Percentiles rank a stretch among this genome's conserved stretches.
These are phyloP conservation scores for Boletus tomentosulus DNA, from an alignment of 768 basidiomycete genomes.

Conservation along the genomic window DNA sequence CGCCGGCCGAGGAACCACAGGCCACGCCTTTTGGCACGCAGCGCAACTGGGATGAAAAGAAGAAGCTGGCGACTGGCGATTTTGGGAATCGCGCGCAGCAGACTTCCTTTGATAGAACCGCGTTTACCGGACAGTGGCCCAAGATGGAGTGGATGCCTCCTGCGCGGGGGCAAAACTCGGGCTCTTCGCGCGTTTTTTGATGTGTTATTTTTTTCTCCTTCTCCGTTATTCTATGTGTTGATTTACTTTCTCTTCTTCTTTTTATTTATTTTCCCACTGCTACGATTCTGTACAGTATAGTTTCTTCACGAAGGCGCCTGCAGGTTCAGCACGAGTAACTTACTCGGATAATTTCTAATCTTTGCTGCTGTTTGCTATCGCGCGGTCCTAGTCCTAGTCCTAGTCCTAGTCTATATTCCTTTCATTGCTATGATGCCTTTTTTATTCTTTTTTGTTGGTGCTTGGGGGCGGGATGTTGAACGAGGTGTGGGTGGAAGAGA, in stretches of 20 bases:
- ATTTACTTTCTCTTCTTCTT: neutral
- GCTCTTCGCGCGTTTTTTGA: constrained; percentile 31
- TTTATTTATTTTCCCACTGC: constrained; percentile 5
- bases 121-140: constrained; percentile 28
- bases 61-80: constrained; percentile 13
- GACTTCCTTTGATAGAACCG: constrained; percentile 30
- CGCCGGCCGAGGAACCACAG: constrained; percentile 6
- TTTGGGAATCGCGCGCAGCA: no score
- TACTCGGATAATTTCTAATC: constrained; percentile 31
- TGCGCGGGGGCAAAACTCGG: constrained; percentile 31
- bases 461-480: no score
- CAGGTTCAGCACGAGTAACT: constrained; percentile 31
- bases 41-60: no score
- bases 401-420: no score
- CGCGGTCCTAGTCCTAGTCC: no score
- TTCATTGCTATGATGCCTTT: no score
- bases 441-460: no score
- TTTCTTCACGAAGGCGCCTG: constrained; percentile 21
- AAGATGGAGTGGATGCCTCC: constrained; percentile 35
- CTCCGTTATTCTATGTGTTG: no score
- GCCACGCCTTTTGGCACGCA: constrained; percentile 1
- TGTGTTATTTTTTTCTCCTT: neutral
- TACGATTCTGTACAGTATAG: constrained; percentile 26
- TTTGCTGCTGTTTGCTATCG: constrained; percentile 13
- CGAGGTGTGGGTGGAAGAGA: no score